phyloP scores from a whole-genome alignment of 139 green algal species.

The Micractinium conductrix region DNA sequence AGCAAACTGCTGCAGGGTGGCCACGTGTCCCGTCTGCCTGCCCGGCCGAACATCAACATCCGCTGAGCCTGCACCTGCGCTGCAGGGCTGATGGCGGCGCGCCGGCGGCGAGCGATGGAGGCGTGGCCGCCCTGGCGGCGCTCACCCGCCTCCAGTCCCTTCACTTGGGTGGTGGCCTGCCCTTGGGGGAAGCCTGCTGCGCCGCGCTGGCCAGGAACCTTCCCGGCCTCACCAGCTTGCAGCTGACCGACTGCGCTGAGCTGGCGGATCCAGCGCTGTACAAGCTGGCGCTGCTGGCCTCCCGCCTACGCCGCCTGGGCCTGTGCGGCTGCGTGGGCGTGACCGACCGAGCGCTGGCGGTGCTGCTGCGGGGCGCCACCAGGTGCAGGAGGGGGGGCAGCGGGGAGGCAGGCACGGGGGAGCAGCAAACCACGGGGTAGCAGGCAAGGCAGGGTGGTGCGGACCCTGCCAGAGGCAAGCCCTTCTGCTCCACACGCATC shows the following conservation, averaged over 20 bases:
- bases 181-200: background rate
- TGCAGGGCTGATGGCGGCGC: background rate
- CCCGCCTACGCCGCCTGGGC: background rate
- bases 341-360: conserved; percentile 12
- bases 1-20: background rate
- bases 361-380: conserved; percentile 3
- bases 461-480: background rate
- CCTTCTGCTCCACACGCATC: background rate
- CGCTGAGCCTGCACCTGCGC: background rate
- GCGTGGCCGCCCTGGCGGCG: background rate
- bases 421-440: background rate
- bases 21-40: background rate
- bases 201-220: background rate
- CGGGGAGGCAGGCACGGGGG: background rate
- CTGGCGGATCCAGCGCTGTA: background rate
- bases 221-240: background rate
- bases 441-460: background rate
- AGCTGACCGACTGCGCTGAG: background rate
- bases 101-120: background rate
- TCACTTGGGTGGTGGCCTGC: background rate
- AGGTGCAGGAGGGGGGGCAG: background rate
- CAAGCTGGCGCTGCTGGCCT: background rate
- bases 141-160: background rate
- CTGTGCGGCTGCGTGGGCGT: conserved; percentile 16
- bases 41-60: no score